Evolutionary conservation across 208 protist species (phyloP).

Genomic region (Kentomonas sorsogonicus): DNA sequence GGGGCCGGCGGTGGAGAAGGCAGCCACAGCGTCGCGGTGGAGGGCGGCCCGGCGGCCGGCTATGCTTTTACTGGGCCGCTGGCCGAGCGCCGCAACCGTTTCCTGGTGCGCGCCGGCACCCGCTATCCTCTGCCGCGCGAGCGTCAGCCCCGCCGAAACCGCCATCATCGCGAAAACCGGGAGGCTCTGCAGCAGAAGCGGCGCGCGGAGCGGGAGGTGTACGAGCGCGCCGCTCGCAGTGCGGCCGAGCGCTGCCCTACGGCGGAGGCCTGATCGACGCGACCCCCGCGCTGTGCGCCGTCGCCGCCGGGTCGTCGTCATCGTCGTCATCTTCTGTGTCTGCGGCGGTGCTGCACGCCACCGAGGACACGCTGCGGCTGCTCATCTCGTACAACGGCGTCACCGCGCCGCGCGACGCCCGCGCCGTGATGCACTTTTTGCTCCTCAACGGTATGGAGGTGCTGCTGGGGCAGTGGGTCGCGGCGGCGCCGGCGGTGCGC

Average conservation of each 20-base stretch:
- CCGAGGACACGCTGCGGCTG: constrained; percentile 22
- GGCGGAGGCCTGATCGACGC: constrained; percentile 28
- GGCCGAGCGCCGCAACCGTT: too few species aligned
- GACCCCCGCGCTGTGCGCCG: constrained; percentile 47
- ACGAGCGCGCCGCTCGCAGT: constrained; percentile 12
- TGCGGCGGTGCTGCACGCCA: too few species aligned
- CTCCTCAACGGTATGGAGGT: constrained; percentile 10
- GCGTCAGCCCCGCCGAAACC: too few species aligned
- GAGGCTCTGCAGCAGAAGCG: constrained; percentile 11
- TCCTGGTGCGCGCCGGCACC: too few species aligned
- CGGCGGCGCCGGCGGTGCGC: too few species aligned
- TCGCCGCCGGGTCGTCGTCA: constrained; percentile 11
- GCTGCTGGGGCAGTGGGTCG: neutral
- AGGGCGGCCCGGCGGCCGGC: too few species aligned
- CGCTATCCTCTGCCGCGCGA: too few species aligned
- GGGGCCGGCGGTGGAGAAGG: neutral
- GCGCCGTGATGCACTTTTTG: constrained; percentile 30
- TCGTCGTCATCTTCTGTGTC: too few species aligned
- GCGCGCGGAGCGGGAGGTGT: constrained; percentile 12
- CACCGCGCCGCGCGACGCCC: constrained; percentile 12
- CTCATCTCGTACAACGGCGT: constrained; percentile 22
- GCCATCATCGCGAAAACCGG: too few species aligned
- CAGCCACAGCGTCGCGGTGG: too few species aligned
- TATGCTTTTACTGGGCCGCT: too few species aligned
- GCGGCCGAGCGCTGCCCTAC: constrained; percentile 18